Evolutionary conservation across 345 rosid species (phyloP).

Genomic region (Microthlaspi erraticum): DNA sequence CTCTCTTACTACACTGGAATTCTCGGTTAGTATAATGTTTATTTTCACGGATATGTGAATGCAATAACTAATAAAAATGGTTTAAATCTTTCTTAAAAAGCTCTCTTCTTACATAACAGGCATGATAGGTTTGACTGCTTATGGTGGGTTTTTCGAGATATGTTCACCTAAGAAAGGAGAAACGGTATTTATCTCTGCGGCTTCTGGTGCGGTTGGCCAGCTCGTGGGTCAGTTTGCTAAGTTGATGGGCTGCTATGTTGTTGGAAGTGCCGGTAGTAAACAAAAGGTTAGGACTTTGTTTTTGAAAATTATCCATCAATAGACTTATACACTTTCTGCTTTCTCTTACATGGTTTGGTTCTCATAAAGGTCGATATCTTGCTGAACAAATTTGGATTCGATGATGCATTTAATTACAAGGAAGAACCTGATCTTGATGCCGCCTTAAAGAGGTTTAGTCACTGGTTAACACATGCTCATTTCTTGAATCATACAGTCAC

Average conservation of each 20-base stretch:
- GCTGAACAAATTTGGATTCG: conserved; percentile 57
- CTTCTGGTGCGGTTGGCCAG: conserved; percentile 65
- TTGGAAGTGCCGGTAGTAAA: conserved; percentile 32
- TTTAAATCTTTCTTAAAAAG: background rate
- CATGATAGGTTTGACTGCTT: conserved; percentile 65
- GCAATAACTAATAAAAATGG: background rate
- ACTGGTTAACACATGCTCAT: background rate
- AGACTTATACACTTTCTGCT: background rate
- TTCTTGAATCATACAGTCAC: background rate
- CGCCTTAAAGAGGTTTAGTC: conserved; percentile 46
- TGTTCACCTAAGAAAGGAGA: conserved; percentile 65
- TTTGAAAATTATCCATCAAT: background rate
- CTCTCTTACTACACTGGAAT: conserved; percentile 64
- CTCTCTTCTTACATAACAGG: conserved; percentile 40
- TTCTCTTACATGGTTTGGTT: background rate
- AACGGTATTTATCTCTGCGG: conserved; percentile 55
- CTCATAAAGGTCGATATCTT: conserved; percentile 45
- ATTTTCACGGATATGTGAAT: background rate
- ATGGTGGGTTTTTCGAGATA: conserved; percentile 51
- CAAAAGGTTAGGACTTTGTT: conserved; percentile 32
- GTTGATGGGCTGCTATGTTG: conserved; percentile 57
- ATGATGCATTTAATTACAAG: conserved; percentile 66
- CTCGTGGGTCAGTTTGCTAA: conserved; percentile 69
- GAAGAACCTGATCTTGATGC: conserved; percentile 54
- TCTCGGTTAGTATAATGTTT: conserved; percentile 47